Evolutionary conservation across 2,329 filamentous ascomycete species (phyloP).

Genomic region (Lasiodiplodia sp.): DNA sequence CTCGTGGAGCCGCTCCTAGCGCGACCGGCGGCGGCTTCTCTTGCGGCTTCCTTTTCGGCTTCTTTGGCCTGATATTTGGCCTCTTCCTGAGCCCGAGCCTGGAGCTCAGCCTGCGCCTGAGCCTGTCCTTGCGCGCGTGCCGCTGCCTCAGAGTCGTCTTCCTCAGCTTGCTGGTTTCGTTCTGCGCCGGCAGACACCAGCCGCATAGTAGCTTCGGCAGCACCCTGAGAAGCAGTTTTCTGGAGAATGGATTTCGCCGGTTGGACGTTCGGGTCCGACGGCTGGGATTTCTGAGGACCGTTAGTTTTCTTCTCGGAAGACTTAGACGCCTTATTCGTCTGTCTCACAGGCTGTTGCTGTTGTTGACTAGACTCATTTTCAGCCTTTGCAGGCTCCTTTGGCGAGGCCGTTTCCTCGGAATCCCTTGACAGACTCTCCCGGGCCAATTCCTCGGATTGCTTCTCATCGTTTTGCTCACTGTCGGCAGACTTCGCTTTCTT

Average conservation of each 20-base stretch:
- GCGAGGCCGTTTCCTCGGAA: conserved; percentile 25
- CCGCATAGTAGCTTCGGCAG: conserved; percentile 35
- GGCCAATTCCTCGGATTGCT: conserved; percentile 47
- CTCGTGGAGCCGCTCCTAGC: conserved; percentile 24
- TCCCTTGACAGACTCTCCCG: conserved; percentile 40
- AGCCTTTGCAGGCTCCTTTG: conserved; percentile 34
- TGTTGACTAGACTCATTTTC: conserved; percentile 37
- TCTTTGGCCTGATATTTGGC: conserved; percentile 11
- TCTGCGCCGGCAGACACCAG: conserved; percentile 18
- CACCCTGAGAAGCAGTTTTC: conserved; percentile 39
- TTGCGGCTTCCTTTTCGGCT: conserved; percentile 2
- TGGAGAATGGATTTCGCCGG: conserved; percentile 23
- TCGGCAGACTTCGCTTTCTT: conserved; percentile 61
- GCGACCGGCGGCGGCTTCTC: background rate
- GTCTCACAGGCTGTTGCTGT: conserved; percentile 38
- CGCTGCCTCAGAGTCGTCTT: background rate
- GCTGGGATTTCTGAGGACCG: conserved; percentile 23
- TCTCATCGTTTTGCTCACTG: conserved; percentile 54
- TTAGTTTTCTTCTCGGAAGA: conserved; percentile 23
- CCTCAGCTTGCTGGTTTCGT: background rate
- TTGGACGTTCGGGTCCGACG: conserved; percentile 12
- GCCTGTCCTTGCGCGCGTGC: conserved; percentile 8
- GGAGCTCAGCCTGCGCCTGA: conserved; percentile 9
- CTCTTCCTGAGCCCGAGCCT: conserved; percentile 12
- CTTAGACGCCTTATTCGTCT: conserved; percentile 42